Evolutionary conservation across 176 grass and related monocot species (phyloP), one percentile per base, ranked within the genome.

Genomic region (Carex pumila): DNA sequence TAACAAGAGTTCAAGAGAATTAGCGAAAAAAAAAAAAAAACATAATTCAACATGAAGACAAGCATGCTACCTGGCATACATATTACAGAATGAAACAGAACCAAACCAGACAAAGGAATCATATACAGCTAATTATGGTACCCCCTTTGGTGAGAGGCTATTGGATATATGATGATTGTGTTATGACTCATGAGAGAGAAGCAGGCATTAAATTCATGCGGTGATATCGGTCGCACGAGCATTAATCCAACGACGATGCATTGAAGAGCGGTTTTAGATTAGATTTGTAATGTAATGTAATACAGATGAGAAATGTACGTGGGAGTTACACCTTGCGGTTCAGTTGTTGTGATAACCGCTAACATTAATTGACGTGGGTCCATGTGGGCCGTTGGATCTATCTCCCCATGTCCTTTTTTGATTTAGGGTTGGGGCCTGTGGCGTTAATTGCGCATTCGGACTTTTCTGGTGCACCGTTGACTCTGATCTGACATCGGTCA

Each of bases 131-230:
- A 70, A 21, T 36, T 2, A 21, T 22, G 68, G 37, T 6, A 39
- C 37, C 62, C 18, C 66, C 22, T 53, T 14, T 66, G 36, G 12
- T 57, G 34, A n/a, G 71, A 75, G 21, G 47, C 12, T 10, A 13
- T 52, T 53, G 45, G n/a, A 30, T 29, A 25, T 9, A 53, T 25
- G 19, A 75, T 75, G 47, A 52, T 52, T 75, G 47, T 75, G 71
- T 69, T 13, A 29, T 53, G 19, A 54, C 47, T 75, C 2, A 4
- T 25, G 60, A 63, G 3, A 34, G 78, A 49, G 43, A 52, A 4
- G n/a, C n/a, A n/a, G 61, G 30, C 76, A 85, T 85, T 89, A 12
- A 86, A 45, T 66, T 36, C 77, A 15, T 85, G 58, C 83, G 87
- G 83, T 67, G 87, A 89, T 60, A 53, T 81, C 41, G 87, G 25